These are phyloP conservation scores for Laguncularia racemosa DNA, from an alignment of 345 rosid species.

Conservation along the genomic window DNA sequence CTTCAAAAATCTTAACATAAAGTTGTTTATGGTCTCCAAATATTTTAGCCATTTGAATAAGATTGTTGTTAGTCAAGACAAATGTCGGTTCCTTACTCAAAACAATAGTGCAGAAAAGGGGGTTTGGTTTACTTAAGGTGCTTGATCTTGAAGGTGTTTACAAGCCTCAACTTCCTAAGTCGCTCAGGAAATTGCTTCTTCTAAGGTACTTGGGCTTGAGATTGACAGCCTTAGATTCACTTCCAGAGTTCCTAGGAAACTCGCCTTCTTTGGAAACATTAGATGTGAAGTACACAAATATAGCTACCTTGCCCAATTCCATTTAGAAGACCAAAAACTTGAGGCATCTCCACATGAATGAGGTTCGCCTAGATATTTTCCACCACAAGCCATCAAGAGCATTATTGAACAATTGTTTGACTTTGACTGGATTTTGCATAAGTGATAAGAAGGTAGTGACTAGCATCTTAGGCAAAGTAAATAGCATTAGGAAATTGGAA, in stretches of 20 bases:
- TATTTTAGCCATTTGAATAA: no score
- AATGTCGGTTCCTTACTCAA: slow-evolving; percentile 8
- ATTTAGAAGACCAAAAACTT: slow-evolving; percentile 19
- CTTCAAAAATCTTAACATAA: no score
- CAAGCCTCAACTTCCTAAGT: slow-evolving; percentile 21
- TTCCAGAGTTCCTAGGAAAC: slow-evolving; percentile 12
- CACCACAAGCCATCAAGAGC: neutral
- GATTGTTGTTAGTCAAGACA: no score
- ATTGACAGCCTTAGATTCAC: slow-evolving; percentile 18
- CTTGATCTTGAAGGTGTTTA: slow-evolving; percentile 31
- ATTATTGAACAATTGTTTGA: slow-evolving; percentile 14
- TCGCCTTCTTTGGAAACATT: slow-evolving; percentile 24
- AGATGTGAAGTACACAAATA: slow-evolving; percentile 32
- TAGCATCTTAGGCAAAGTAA: slow-evolving; percentile 3
- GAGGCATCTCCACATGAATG: slow-evolving; percentile 22
- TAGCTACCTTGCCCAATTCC: slow-evolving; percentile 18
- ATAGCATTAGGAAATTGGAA: slow-evolving; percentile 18
- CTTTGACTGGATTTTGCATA: slow-evolving; percentile 23
- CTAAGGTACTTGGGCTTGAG: slow-evolving; percentile 26
- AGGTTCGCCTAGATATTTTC: slow-evolving; percentile 9
- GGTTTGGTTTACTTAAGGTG: slow-evolving; percentile 16
- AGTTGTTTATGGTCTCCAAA: no score
- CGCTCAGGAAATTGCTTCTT: slow-evolving; percentile 15
- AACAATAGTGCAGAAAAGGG: neutral
- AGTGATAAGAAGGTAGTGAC: slow-evolving; percentile 4